A percentile compares a stretch with the other conserved stretches of the same genome.
Evolutionary conservation across 169 alveolate species (phyloP).

Genomic region (Plasmodium billcollinsi): DNA sequence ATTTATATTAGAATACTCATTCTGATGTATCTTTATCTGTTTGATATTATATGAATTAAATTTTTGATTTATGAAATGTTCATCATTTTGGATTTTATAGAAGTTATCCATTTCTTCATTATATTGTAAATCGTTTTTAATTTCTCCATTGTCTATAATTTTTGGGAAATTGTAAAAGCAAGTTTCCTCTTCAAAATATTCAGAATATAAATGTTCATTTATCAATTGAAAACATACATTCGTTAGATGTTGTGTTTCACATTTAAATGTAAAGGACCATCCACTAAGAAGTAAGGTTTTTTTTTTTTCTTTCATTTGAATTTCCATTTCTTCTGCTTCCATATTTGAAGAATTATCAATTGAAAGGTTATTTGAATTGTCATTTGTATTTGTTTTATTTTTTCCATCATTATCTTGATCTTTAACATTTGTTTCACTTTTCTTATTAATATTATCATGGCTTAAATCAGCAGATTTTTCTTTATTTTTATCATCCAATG

Average conservation of each 20-base stretch:
- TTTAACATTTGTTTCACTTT: slow-evolving; percentile 5
- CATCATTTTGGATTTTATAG: slow-evolving; percentile 15
- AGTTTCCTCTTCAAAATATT: slow-evolving; percentile 50
- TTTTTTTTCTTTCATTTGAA: slow-evolving; percentile 74
- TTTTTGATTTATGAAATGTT: neutral
- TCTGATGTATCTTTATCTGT: neutral
- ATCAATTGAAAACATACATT: slow-evolving; percentile 58
- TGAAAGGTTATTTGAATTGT: neutral
- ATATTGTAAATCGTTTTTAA: slow-evolving; percentile 42
- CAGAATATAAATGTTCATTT: slow-evolving; percentile 50
- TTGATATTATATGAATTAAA: no score
- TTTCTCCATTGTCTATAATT: slow-evolving; percentile 53
- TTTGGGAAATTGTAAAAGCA: slow-evolving; percentile 44
- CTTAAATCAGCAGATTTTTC: neutral
- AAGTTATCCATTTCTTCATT: slow-evolving; percentile 25
- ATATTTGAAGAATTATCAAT: neutral
- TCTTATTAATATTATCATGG: neutral
- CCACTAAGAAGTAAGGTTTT: slow-evolving; percentile 58
- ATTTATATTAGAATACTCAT: neutral
- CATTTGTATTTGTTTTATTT: neutral
- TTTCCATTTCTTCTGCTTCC: slow-evolving; percentile 36
- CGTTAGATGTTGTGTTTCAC: slow-evolving; percentile 29
- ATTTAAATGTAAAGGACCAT: slow-evolving; percentile 74
- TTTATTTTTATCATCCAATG: slow-evolving; percentile 4
- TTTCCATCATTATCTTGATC: slow-evolving; percentile 7